Conservation (phyloP, 106 monocot genomes). For the Allium cepa region DNA sequence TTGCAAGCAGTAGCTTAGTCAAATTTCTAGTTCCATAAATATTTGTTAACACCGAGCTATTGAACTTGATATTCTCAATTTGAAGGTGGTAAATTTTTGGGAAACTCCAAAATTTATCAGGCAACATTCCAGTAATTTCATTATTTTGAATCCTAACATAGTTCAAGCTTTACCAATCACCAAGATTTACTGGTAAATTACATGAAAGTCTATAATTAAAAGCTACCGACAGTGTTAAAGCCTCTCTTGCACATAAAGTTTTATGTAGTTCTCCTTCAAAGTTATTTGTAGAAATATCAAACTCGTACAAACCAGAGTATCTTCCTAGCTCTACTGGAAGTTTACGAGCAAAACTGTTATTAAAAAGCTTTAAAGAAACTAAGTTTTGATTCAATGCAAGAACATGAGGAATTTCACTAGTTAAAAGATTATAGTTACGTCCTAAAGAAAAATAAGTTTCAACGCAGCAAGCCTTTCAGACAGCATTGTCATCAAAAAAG, state of each 20-base stretch:
- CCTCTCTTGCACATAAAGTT: constrained; percentile 19
- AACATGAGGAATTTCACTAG: no score
- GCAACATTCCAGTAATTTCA: no score
- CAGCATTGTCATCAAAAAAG: constrained; percentile 43
- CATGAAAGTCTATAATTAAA: constrained; percentile 45
- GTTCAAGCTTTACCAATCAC: constrained; percentile 19
- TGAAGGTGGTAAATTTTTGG: constrained; percentile 22
- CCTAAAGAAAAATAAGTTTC: no score
- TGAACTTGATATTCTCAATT: constrained; percentile 21
- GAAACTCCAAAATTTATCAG: constrained; percentile 23
- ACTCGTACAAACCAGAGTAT: no score
- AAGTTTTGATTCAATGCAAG: no score
- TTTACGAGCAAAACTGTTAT: no score
- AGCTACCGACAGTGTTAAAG: constrained; percentile 14
- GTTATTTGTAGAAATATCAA: no score
- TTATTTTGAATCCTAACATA: constrained; percentile 14
- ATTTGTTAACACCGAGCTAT: constrained; percentile 20
- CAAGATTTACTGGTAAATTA: constrained; percentile 20
- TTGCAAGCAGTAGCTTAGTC: neutral
- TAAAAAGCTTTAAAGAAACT: no score
- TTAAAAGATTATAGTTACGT: no score
- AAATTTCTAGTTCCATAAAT: constrained; percentile 27
- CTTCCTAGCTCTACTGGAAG: no score
- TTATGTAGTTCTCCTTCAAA: no score
- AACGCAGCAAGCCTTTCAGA: constrained; percentile 5